Base-by-base conservation (phyloP, 164 flowering plant genomes). In the Aristolochia californica region DNA sequence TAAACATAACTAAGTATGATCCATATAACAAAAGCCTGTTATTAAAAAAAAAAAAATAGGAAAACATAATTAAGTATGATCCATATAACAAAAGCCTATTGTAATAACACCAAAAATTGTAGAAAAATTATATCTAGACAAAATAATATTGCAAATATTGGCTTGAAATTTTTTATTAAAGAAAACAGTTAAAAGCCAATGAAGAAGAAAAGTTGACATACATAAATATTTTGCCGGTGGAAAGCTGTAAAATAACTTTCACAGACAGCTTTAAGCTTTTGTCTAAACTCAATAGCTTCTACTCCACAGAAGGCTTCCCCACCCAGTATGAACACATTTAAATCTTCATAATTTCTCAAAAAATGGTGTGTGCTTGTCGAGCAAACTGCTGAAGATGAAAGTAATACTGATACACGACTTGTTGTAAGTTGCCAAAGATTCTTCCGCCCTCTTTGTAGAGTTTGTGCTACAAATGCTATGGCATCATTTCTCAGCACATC, bases 371-470 rank as follows among this genome's bases (percentile, higher is more conserved):
- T 84, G 74, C 97, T 94, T 27, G 88, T 64, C 11, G 99, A 84
- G 70, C 66, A 74, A 71, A 71, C 84, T 23, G 91, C 82, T 66
- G 88, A 60, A 56, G 84, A 84, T 57, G 95, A 83, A 65, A 94
- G 91, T 76, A 94, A 71, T 10, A 84, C 95, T 56, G 91, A 81
- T 40, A 83, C 69, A 59, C 99, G 91, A 62, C 93, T 90, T 44
- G 96, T 82, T 40, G 84, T 83, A 51, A 94, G 97, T 68, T 94
- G 96, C 97, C 97, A 94, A 63, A 94, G 81, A 76, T 86, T 88
- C 73, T 71, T 94, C 21, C 95, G 78, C 56, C 97, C 99, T 74
- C 91, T 84, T 48, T 72, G 81, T 70, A 90, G 70, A 14, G 91
- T 77, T 65, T 83, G 95, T 60, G 95, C 81, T 66, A 90, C 90